Evolutionary conservation across 495 filamentous ascomycete species (phyloP).

Genomic region (Extremus antarcticus): DNA sequence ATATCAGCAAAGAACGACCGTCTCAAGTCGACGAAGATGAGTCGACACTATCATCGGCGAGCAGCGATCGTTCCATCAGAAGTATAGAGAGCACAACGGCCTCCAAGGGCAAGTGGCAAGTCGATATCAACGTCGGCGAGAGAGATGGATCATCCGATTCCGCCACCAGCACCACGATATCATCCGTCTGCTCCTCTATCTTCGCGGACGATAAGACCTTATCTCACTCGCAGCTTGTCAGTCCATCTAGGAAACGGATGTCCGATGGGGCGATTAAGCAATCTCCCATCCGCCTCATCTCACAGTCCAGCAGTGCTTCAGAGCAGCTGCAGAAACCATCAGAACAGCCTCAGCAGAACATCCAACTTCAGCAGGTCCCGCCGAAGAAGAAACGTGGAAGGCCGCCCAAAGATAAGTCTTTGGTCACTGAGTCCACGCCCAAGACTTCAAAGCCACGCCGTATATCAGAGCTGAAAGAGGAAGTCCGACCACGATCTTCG

Average conservation of each 20-base stretch:
- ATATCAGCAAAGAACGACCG: slow-evolving; percentile 1
- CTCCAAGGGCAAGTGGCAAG: slow-evolving; percentile 6
- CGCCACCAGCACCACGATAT: slow-evolving; percentile 21
- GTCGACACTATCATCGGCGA: slow-evolving; percentile 15
- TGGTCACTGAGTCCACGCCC: background rate
- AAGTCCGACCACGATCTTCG: slow-evolving; percentile 16
- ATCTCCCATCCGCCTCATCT: background rate
- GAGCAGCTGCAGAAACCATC: background rate
- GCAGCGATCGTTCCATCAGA: slow-evolving; percentile 12
- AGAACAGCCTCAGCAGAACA: background rate
- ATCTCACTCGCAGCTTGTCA: background rate
- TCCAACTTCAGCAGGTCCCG: background rate
- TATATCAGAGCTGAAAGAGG: slow-evolving; percentile 8
- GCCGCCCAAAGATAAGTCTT: slow-evolving; percentile 18
- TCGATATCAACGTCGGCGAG: slow-evolving; percentile 14
- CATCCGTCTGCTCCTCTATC: slow-evolving; percentile 14
- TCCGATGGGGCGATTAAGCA: slow-evolving; percentile 15
- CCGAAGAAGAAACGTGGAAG: slow-evolving; percentile 12
- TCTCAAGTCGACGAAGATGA: slow-evolving; percentile 14
- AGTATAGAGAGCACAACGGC: background rate
- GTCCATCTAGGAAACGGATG: slow-evolving; percentile 14
- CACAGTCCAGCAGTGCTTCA: background rate
- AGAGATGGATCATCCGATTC: slow-evolving; percentile 19
- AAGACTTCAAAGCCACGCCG: slow-evolving; percentile 7
- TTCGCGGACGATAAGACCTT: slow-evolving; percentile 4